Percentiles rank a stretch among this genome's conserved stretches.
These are phyloP conservation scores for Eucalyptus decipiens DNA, from an alignment of 345 rosid species.

Conservation along the genomic window DNA sequence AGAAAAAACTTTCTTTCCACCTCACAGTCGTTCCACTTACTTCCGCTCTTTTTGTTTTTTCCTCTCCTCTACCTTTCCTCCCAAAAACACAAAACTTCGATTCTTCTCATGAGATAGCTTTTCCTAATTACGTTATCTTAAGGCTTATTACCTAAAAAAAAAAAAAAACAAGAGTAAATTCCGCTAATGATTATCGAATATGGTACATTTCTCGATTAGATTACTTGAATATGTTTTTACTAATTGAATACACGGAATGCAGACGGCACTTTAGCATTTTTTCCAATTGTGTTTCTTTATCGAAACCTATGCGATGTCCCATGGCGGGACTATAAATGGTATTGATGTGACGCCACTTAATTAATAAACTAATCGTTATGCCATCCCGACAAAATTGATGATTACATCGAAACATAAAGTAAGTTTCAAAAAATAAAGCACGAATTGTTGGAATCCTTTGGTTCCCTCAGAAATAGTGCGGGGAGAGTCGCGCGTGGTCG, in stretches of 20 bases:
- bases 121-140: not conserved
- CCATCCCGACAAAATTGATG: not conserved
- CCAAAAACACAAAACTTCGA: not conserved
- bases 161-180: not conserved
- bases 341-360: not conserved
- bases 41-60: not conserved
- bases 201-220: not conserved
- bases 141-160: not conserved
- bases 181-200: not conserved
- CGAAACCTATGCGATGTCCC: not conserved
- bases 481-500: not conserved
- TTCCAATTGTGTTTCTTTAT: not conserved
- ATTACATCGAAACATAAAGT: not conserved
- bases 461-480: not conserved
- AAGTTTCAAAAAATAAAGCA: not conserved
- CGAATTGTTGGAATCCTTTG: not conserved
- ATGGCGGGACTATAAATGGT: not conserved
- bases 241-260: not conserved
- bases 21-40: not conserved
- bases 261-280: rapidly evolving
- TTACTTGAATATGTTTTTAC: not conserved
- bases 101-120: not conserved
- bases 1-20: not conserved
- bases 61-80: not conserved
- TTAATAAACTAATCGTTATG: not conserved